These are phyloP conservation scores for Psophocarpus tetragonolobus DNA, from an alignment of 306 rosid genomes.

Conservation along the genomic window DNA sequence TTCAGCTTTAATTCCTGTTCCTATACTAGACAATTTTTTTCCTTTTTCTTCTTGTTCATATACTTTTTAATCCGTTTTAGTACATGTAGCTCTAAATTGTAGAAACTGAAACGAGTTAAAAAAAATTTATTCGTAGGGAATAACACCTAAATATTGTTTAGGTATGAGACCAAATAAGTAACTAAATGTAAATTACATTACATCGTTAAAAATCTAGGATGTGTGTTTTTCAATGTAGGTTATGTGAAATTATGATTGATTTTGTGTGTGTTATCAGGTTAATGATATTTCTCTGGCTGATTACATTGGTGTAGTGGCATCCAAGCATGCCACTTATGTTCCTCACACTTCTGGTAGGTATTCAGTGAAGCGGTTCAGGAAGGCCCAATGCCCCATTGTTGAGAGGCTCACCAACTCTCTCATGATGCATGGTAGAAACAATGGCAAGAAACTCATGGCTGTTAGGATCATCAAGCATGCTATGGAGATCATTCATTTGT, in stretches of 20 bases:
- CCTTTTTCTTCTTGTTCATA: too few relatives aligned
- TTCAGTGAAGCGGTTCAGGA: conserved; percentile 42
- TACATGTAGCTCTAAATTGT: too few relatives aligned
- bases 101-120: too few relatives aligned
- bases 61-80: too few relatives aligned
- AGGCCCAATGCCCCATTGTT: conserved; percentile 9
- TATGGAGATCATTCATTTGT: conserved; percentile 64
- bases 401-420: conserved; percentile 29
- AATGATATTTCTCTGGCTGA: conserved; percentile 56
- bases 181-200: too few relatives aligned
- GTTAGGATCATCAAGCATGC: conserved; percentile 61
- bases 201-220: neutral
- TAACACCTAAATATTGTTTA: too few relatives aligned
- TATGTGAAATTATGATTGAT: neutral
- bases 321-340: conserved; percentile 64
- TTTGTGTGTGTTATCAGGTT: conserved; percentile 20
- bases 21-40: too few relatives aligned
- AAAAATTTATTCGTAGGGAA: too few relatives aligned
- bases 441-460: conserved; percentile 67
- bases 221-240: neutral
- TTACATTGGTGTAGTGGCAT: conserved; percentile 54
- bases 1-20: too few relatives aligned
- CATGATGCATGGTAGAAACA: conserved; percentile 69
- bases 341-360: conserved; percentile 76
- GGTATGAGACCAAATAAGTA: too few relatives aligned